Evolutionary conservation across 768 basidiomycete species (phyloP).

Genomic region (Boletus coccyginus): DNA sequence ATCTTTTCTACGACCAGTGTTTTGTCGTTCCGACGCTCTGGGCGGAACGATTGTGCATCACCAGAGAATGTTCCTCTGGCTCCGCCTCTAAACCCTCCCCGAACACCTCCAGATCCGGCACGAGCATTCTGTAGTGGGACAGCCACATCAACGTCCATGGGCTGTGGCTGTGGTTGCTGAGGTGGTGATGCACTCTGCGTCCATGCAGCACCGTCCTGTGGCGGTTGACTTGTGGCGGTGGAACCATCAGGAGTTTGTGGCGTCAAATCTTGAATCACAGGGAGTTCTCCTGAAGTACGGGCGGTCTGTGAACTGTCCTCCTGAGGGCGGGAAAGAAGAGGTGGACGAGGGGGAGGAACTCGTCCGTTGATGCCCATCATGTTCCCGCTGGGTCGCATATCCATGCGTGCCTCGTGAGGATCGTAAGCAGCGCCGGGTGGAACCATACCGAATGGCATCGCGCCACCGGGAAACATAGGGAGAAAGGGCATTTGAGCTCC

Average conservation of each 20-base stretch:
- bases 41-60: conserved; percentile 64
- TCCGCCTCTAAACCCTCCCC: conserved; percentile 46
- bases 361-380: conserved; percentile 31
- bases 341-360: conserved; percentile 47
- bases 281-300: conserved; percentile 65
- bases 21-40: conserved; percentile 66
- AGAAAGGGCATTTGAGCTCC: conserved; percentile 56
- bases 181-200: conserved; percentile 15
- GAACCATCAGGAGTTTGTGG: conserved; percentile 44
- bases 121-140: conserved; percentile 20
- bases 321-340: conserved; percentile 53
- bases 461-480: conserved; percentile 62
- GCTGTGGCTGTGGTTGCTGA: conserved; percentile 10
- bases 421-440: conserved; percentile 59
- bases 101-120: conserved; percentile 34
- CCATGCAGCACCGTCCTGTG: conserved; percentile 24
- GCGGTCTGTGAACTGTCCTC: conserved; percentile 47
- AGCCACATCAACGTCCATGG: conserved; percentile 36
- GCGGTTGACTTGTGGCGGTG: conserved; percentile 17
- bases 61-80: conserved; percentile 60
- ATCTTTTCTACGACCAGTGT: conserved; percentile 95
- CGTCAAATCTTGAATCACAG: conserved; percentile 82
- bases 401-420: conserved; percentile 77
- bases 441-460: conserved; percentile 53
- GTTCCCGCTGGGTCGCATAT: conserved; percentile 59